Conservation (phyloP, 2,329 filamentous ascomycete genomes). For the Aspergillus bombycis region DNA sequence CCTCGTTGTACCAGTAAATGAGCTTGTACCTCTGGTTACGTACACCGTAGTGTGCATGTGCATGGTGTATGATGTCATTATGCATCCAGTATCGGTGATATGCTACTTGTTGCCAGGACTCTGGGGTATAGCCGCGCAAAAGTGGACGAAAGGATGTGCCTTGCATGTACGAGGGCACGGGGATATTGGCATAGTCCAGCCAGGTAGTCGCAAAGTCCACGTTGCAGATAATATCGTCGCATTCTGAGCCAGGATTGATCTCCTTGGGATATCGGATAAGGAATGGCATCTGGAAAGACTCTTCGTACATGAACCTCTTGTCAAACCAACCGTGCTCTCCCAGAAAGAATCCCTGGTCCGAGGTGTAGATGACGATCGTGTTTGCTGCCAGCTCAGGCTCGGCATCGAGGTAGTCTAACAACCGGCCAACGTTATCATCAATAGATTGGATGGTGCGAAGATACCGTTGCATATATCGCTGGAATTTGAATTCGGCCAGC, state of each 20-base stretch:
- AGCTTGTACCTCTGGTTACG: constrained; percentile 58
- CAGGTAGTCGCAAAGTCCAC: neutral
- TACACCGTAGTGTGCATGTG: constrained; percentile 57
- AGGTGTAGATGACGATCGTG: constrained; percentile 58
- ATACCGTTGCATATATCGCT: constrained; percentile 61
- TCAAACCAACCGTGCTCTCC: constrained; percentile 62
- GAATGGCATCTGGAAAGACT: constrained; percentile 61
- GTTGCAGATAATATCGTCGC: neutral
- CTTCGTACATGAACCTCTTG: constrained; percentile 63
- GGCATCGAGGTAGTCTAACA: neutral
- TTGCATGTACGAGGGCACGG: constrained; percentile 51
- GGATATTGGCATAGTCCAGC: neutral
- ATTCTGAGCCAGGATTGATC: constrained; percentile 39
- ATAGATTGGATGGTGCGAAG: constrained; percentile 56
- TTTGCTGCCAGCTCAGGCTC: constrained; percentile 34
- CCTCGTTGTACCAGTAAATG: constrained; percentile 61
- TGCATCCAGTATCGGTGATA: constrained; percentile 64
- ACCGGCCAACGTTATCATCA: constrained; percentile 43
- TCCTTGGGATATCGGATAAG: constrained; percentile 51
- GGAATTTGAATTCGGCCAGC: constrained; percentile 58
- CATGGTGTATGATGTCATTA: constrained; percentile 54
- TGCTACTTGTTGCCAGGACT: constrained; percentile 55
- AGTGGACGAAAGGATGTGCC: constrained; percentile 49
- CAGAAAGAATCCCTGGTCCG: constrained; percentile 60
- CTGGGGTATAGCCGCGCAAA: constrained; percentile 38